These are phyloP conservation scores for Euphorbia pulcherrima DNA, from an alignment of 345 rosid species.

Conservation along the genomic window DNA sequence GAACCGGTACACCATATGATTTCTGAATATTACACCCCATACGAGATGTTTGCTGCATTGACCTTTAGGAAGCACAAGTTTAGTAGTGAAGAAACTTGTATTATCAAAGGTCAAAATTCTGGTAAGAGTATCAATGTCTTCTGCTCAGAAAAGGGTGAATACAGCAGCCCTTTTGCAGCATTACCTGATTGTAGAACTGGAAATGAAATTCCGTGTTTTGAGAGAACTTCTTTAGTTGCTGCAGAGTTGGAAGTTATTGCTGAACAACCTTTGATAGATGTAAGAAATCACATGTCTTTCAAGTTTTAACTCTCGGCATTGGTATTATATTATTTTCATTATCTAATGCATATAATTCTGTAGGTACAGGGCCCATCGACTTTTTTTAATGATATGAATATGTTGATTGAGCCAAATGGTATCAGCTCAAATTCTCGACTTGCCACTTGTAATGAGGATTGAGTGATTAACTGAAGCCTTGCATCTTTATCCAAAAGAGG, in stretches of 20 bases:
- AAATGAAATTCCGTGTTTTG: not conserved
- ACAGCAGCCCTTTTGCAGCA: not conserved
- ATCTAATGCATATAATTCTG: not conserved
- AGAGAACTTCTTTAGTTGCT: not conserved
- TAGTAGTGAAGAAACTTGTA: not conserved
- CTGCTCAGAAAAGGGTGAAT: not conserved
- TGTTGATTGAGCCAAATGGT: not conserved
- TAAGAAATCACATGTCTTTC: not conserved
- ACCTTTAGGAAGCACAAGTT: not conserved
- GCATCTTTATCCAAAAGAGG: not conserved
- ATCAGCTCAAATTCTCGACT: not conserved
- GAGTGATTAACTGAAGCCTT: not conserved
- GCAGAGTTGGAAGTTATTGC: constrained; percentile 1
- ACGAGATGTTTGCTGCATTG: not conserved
- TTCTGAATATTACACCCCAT: not conserved
- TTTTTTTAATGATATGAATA: not conserved
- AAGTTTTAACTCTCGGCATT: not conserved
- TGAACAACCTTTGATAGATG: not conserved
- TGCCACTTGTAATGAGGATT: not conserved
- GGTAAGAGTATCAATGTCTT: not conserved
- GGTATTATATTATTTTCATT: not conserved
- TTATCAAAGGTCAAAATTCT: not conserved
- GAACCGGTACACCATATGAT: not conserved
- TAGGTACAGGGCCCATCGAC: not conserved
- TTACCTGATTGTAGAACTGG: constrained; percentile 2